Conservation (phyloP, 768 basidiomycete species). For the Hericium alpestre region DNA sequence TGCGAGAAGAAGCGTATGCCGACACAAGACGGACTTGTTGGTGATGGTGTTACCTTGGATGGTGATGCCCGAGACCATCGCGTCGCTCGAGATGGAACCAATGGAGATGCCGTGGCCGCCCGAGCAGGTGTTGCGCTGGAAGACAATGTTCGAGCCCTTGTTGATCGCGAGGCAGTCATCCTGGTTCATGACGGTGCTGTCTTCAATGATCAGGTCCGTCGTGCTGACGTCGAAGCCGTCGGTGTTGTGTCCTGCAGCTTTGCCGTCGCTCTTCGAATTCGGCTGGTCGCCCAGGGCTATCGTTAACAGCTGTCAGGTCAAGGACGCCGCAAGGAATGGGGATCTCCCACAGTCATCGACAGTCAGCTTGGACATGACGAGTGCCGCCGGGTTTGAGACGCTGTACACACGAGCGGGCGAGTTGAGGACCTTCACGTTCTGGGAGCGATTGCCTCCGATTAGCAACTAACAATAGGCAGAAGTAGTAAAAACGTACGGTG, state of each 20-base stretch:
- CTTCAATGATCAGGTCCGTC: constrained; percentile 17
- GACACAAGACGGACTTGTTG: constrained; percentile 32
- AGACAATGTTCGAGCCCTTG: constrained; percentile 24
- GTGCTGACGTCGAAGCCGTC: constrained; percentile 22
- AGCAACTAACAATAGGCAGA: background rate
- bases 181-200: constrained; percentile 21
- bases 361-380: constrained; percentile 34
- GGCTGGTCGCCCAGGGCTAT: constrained; percentile 42
- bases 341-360: constrained; percentile 42
- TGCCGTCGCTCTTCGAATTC: constrained; percentile 40
- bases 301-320: background rate
- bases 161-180: constrained; percentile 56
- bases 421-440: constrained; percentile 30
- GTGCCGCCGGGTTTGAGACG: constrained; percentile 18
- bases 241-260: constrained; percentile 37
- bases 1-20: background rate
- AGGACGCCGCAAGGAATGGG: background rate
- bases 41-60: constrained; percentile 43
- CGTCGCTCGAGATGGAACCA: constrained; percentile 38
- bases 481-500: constrained; percentile 16
- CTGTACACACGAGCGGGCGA: constrained; percentile 27
- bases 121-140: constrained; percentile 40
- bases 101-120: constrained; percentile 54
- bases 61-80: constrained; percentile 34
- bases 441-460: background rate